Evolutionary conservation across 1,284 basidiomycete species (phyloP).

Genomic region (Pterulicium gracile): DNA sequence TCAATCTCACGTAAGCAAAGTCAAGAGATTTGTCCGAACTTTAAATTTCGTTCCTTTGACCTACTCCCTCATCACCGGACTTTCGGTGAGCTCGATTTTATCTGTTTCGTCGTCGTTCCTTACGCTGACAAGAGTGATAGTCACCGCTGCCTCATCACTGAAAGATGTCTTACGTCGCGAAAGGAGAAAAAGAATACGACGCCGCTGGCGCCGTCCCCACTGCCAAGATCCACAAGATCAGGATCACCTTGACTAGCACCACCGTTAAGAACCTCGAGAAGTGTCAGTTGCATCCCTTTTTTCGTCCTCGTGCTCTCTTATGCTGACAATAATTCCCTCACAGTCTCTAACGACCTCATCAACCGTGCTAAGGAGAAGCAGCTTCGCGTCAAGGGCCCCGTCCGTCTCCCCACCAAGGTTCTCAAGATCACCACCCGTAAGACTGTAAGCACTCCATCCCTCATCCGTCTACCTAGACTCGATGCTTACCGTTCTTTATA

Average conservation of each 20-base stretch:
- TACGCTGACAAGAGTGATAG: slow-evolving; percentile 24
- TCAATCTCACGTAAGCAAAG: no score
- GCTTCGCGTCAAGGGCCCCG: slow-evolving; percentile 98
- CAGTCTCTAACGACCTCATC: slow-evolving; percentile 94
- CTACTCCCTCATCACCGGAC: slow-evolving; percentile 10
- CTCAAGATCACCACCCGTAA: slow-evolving; percentile 99
- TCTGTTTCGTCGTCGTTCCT: background rate
- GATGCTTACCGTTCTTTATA: slow-evolving; percentile 7
- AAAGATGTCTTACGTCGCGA: slow-evolving; percentile 97
- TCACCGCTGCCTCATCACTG: slow-evolving; percentile 68
- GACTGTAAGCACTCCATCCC: slow-evolving; percentile 49
- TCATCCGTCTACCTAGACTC: background rate
- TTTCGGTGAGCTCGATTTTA: slow-evolving; percentile 27
- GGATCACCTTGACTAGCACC: slow-evolving; percentile 97
- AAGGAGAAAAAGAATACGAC: slow-evolving; percentile 97
- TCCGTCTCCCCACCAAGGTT: slow-evolving; percentile 97
- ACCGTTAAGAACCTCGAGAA: slow-evolving; percentile 99
- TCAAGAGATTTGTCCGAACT: slow-evolving; percentile 10
- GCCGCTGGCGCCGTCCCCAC: slow-evolving; percentile 80
- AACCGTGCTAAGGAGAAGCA: slow-evolving; percentile 99
- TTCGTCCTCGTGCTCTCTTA: background rate
- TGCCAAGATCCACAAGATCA: slow-evolving; percentile 98
- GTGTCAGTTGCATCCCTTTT: slow-evolving; percentile 42
- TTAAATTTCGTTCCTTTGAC: slow-evolving; percentile 12
- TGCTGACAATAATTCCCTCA: slow-evolving; percentile 4